phyloP scores from a whole-genome alignment of 805 yeast species.

The Teunomyces funiuensis region DNA sequence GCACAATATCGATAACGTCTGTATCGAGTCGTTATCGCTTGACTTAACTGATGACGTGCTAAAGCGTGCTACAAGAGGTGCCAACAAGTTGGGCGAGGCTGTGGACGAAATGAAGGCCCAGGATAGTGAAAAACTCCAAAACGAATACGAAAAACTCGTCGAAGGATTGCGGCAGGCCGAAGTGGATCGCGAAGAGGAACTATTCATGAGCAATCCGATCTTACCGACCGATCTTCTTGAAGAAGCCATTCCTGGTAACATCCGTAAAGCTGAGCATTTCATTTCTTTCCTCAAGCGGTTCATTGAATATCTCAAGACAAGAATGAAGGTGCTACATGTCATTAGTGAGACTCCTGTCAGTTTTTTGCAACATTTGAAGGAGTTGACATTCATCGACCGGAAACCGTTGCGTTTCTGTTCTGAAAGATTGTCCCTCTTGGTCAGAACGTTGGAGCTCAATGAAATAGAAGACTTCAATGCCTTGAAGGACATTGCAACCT shows the following conservation, averaged over 20 bases:
- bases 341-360: slow-evolving; percentile 97
- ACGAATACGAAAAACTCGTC: slow-evolving; percentile 88
- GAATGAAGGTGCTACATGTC: slow-evolving; percentile 97
- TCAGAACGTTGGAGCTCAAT: slow-evolving; percentile 81
- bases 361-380: slow-evolving; percentile 88
- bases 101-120: slow-evolving; percentile 82
- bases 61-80: slow-evolving; percentile 85
- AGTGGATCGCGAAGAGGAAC: slow-evolving; percentile 56
- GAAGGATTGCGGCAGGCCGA: slow-evolving; percentile 87
- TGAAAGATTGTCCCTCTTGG: slow-evolving; percentile 83
- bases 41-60: slow-evolving; percentile 90
- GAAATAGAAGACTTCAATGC: slow-evolving; percentile 93
- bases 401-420: slow-evolving; percentile 92
- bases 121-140: slow-evolving; percentile 80
- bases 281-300: slow-evolving; percentile 89
- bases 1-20: slow-evolving; percentile 97
- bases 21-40: slow-evolving; percentile 90
- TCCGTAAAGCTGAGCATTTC: slow-evolving; percentile 95
- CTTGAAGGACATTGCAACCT: slow-evolving; percentile 91
- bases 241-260: slow-evolving; percentile 97
- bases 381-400: slow-evolving; percentile 85
- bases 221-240: slow-evolving; percentile 79
- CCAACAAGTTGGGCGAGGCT: slow-evolving; percentile 69
- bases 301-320: slow-evolving; percentile 89
- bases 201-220: slow-evolving; percentile 84